Base-by-base conservation (phyloP, 1,139 yeast species). In the Pichia sp. region DNA sequence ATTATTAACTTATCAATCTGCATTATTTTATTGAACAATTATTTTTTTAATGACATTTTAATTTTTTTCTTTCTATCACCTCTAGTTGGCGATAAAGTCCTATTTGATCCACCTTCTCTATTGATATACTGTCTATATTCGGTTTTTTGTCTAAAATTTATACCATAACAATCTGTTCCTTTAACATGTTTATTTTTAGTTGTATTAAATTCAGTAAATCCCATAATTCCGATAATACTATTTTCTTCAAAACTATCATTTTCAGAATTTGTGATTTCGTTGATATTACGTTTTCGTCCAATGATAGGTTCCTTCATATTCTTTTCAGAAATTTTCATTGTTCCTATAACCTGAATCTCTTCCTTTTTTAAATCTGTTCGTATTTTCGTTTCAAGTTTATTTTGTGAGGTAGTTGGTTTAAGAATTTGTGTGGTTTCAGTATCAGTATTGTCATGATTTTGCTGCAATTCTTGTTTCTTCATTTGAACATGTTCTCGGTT, bases 111-210 rank as follows among this genome's bases (percentile, higher is more conserved):
- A 46, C 75, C 75, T 9, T 63, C 67, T 36, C 86, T 65, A 58
- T 81, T 80, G 81, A 82, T 80, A 53, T 81, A 82, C 62, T 81
- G 87, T 48, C 87, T 69, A 57, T 75, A 80, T 39, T 71, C 71
- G 1, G 78, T 63, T 42, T 68, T 67, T 45, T 68, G 68, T 9
- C 41, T 47, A 37, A 70, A 68, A 50, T 65, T 68, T 35, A 69
- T 67, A 0, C 69, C 72, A 16, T 78, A 78, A 6, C 71, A 71
- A 47, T 74, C 71, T 3, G 74, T 62, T 2, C 78, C 82, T 40
- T 62, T 63, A 5, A 76, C 80, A 44, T 78, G 78, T 52, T 78
- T 78, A 37, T 79, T 76, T 58, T 82, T 80, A 4, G 87, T 81
- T 2, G 80, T 59, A 0, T 71, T 73, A 60, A 82, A 82, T 1